These are phyloP conservation scores for Hypericum perforatum DNA, from an alignment of 345 rosid species.

Conservation along the genomic window DNA sequence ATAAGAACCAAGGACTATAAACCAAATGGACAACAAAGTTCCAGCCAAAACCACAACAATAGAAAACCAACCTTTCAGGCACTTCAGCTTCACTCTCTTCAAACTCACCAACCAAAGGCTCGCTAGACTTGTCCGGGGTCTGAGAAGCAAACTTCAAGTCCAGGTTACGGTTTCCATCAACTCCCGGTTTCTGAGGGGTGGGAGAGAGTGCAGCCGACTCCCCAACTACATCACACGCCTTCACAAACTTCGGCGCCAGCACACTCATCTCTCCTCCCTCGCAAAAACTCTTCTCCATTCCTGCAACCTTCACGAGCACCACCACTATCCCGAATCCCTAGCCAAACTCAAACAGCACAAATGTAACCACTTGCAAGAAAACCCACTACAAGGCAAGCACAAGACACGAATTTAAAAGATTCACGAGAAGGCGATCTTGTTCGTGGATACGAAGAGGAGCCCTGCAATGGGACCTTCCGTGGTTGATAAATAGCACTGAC, in stretches of 20 bases:
- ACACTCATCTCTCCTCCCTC: slow-evolving; percentile 5
- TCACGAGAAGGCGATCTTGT: too few relatives aligned
- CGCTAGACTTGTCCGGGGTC: slow-evolving; percentile 30
- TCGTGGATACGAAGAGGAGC: too few relatives aligned
- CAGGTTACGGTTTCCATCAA: slow-evolving; percentile 5
- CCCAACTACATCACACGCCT: slow-evolving; percentile 2
- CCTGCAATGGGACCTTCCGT: too few relatives aligned
- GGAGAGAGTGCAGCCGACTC: background rate
- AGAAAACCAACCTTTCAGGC: slow-evolving; percentile 15
- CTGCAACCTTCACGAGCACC: background rate
- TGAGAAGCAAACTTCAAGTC: slow-evolving; percentile 16
- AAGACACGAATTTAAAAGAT: too few relatives aligned
- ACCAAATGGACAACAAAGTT: background rate
- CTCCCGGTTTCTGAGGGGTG: slow-evolving; percentile 7
- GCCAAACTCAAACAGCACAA: too few relatives aligned
- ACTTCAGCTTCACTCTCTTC: slow-evolving; percentile 12
- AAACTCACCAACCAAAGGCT: slow-evolving; percentile 9
- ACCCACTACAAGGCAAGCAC: too few relatives aligned
- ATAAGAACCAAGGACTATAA: background rate
- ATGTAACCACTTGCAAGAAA: too few relatives aligned
- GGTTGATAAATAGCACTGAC: too few relatives aligned
- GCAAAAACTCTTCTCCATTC: slow-evolving; percentile 22
- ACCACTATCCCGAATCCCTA: too few relatives aligned
- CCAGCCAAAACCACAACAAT: background rate
- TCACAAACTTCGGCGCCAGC: slow-evolving; percentile 7